These are phyloP conservation scores for Sphaerulina vaccinii DNA, from an alignment of 2,329 filamentous ascomycete species.

Conservation along the genomic window DNA sequence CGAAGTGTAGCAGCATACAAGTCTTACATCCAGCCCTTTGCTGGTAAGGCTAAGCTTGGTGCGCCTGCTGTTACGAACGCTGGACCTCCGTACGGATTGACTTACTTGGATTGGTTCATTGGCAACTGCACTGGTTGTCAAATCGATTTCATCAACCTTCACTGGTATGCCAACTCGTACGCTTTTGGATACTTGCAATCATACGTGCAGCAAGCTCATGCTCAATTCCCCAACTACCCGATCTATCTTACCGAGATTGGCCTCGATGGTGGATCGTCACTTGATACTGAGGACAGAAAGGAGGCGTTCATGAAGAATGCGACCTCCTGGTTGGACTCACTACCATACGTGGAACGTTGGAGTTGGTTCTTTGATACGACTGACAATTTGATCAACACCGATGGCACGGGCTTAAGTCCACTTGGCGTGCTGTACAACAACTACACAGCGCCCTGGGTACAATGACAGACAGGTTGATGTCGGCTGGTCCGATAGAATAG, in stretches of 20 bases:
- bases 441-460: constrained; percentile 22
- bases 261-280: constrained; percentile 36
- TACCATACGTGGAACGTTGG: constrained; percentile 43
- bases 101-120: constrained; percentile 56
- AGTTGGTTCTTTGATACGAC: constrained; percentile 35
- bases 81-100: constrained; percentile 46
- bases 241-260: constrained; percentile 60
- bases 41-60: constrained; percentile 51
- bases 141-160: constrained; percentile 60
- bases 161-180: constrained; percentile 55
- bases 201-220: constrained; percentile 42
- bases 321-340: constrained; percentile 43
- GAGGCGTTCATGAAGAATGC: constrained; percentile 50
- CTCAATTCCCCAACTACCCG: constrained; percentile 17
- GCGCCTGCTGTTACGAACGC: constrained; percentile 62
- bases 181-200: constrained; percentile 40
- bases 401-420: constrained; percentile 26
- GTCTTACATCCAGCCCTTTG: constrained; percentile 54
- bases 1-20: constrained; percentile 53
- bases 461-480: constrained; percentile 13
- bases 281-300: constrained; percentile 38
- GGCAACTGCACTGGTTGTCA: constrained; percentile 53
- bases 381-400: constrained; percentile 30
- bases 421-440: constrained; percentile 29
- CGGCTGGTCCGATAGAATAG: no score